Evolutionary conservation across 352 stramenopile species (phyloP), one percentile per base, ranked within the genome.

Genomic region (Phytopythium cucurbitacearum): DNA sequence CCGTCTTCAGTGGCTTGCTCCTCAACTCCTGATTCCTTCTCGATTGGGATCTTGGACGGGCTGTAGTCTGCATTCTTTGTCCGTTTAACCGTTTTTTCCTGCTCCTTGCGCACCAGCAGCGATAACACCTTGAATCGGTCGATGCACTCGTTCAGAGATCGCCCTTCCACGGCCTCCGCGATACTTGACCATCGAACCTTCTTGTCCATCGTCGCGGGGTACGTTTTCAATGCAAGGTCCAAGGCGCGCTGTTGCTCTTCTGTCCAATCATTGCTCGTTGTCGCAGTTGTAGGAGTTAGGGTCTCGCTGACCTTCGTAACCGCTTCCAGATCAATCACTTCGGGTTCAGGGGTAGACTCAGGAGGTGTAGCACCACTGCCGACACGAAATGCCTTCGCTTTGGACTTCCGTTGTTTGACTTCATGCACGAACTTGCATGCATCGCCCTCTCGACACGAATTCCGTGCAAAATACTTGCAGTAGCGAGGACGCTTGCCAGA

Each of bases 61-160:
- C 8, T 40, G 11, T 51, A 34, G 9, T 39, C 15, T 28, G 3
- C 10, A 38, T 5, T 10, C 2, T 2, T 37, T 4, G 12, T 6
- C 4, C 21, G 4, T 6, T 34, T 7, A 4, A n/a, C 7, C 9
- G 5, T 50, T 15, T 21, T 40, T 13, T 48, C 48, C 4, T 53
- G 38, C 11, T 45, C 28, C 43, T 52, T 36, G 21, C 73, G 70
- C 0, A 92, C 59, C 34, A 89, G 47, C 16, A 73, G 56, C 39
- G 71, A 80, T 2, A 94, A 53, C 39, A 74, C 51, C 59, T 91
- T 85, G 55, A 84, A 94, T 3, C 84, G 80, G 39, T 91, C 81
- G 44, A 94, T 90, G 45, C 84, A 94, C 36, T 94, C 80, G 53
- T 87, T 91, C 35, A 94, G 49, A 7, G 76, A 80, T 34, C 82